Evolutionary conservation across 1,284 basidiomycete genomes (phyloP), one percentile per base, ranked within the genome.

Genomic region (Ustilago xerochloae): DNA sequence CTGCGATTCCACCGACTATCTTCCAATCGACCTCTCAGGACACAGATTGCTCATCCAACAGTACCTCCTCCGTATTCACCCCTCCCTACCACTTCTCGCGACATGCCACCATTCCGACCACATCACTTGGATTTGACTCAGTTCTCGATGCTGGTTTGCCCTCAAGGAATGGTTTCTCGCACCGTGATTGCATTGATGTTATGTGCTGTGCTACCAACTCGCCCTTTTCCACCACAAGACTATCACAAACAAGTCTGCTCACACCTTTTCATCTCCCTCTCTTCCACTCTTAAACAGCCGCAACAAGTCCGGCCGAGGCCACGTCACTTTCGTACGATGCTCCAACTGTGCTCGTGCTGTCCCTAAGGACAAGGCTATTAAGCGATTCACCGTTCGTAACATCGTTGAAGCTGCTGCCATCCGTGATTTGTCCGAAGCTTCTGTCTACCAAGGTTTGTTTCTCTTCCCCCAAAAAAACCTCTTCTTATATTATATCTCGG

Each of bases 351-450:
- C 93, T 84, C 75, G 77, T 33, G 77, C 76, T 12, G 63, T 68
- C 32, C 75, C 80, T 64, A 86, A 89, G 90, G 97, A 99, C 89
- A 99, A 83, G 91, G 96, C 97, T 79, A 98, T 99, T 91, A 99
- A 99, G 89, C 80, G 96, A 70, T 97, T 97, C 90, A 97, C 95
- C 58, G 95, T 99, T 84, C 91, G 95, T 87, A 99, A 99, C 91
- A 99, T 99, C 92, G 94, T 99, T 72, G 95, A 99, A 90, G 92
- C 93, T 84, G 96, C 96, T 63, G 96, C 96, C 73, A 92, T 99
- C 81, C 90, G 96, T 83, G 96, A 99, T 88, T 91, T 99, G 86
- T 93, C 91, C 85, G 97, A 99, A 84, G 95, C 96, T 54, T 93
- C 91, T 78, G 92, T 98, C 79, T 99, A 98, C 88, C 87, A 88